Evolutionary conservation across 1,139 yeast genomes (phyloP).

Genomic region (Candida neerlandica): DNA sequence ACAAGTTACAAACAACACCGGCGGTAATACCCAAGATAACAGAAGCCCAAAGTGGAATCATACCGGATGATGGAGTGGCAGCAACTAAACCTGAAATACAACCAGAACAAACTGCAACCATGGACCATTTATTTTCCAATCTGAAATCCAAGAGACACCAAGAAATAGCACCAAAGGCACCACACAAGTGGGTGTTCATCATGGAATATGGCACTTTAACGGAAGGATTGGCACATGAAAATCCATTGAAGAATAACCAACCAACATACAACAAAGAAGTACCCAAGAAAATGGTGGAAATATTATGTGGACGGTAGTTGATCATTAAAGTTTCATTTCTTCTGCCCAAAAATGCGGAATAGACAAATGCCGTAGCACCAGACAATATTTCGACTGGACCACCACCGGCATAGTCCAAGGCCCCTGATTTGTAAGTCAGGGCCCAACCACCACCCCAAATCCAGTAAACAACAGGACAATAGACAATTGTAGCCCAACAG

Average conservation of each 20-base stretch:
- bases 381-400: constrained; percentile 95
- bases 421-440: constrained; percentile 71
- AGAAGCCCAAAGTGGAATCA: constrained; percentile 90
- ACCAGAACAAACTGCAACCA: constrained; percentile 95
- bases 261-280: constrained; percentile 68
- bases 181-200: constrained; percentile 88
- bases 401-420: constrained; percentile 95
- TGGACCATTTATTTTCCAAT: constrained; percentile 87
- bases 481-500: constrained; percentile 88
- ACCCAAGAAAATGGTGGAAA: constrained; percentile 80
- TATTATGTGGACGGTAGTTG: constrained; percentile 93
- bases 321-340: constrained; percentile 82
- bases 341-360: constrained; percentile 79
- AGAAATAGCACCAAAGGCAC: constrained; percentile 86
- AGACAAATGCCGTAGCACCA: constrained; percentile 89
- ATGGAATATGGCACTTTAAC: constrained; percentile 78
- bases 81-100: constrained; percentile 94
- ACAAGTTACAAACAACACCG: constrained; percentile 83
- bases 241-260: constrained; percentile 89
- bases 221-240: constrained; percentile 68
- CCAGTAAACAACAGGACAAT: constrained; percentile 94
- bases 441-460: constrained; percentile 98
- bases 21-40: constrained; percentile 80
- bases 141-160: constrained; percentile 93
- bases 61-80: constrained; percentile 93